A percentile compares a stretch with the other conserved stretches of the same genome.
Evolutionary conservation across 2,329 filamentous ascomycete species (phyloP).

Genomic region (Epichloe brachyelytri): DNA sequence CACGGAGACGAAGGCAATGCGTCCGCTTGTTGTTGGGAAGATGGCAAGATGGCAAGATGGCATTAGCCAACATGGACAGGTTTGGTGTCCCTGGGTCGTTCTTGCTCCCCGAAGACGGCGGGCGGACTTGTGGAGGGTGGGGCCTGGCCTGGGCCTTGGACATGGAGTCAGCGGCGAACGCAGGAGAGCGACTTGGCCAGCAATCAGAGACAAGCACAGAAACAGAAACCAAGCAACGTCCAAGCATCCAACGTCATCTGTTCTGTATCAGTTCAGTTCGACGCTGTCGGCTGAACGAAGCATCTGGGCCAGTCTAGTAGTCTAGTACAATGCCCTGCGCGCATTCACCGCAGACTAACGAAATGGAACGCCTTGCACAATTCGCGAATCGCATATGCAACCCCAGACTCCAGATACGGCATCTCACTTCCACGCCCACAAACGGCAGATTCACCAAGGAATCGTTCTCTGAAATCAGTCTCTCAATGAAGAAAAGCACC

Average conservation of each 20-base stretch:
- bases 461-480: background rate
- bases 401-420: background rate
- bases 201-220: conserved; percentile 2
- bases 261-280: background rate
- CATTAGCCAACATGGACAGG: background rate
- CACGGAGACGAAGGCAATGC: background rate
- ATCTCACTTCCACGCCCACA: background rate
- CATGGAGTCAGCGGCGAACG: background rate
- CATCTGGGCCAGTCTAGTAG: background rate
- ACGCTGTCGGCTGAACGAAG: background rate
- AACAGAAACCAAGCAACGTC: background rate
- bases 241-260: no score
- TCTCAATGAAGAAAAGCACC: background rate
- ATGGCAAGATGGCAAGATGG: no score
- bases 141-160: background rate
- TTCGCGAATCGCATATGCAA: background rate
- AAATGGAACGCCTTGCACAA: background rate
- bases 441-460: background rate
- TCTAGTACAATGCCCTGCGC: background rate
- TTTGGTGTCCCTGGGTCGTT: background rate
- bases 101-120: background rate
- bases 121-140: background rate
- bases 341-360: background rate
- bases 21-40: no score
- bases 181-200: conserved; percentile 4